Percentiles rank a stretch among this genome's conserved stretches.
Conservation (phyloP, 345 rosid species). For the Carallia pectinifolia region DNA sequence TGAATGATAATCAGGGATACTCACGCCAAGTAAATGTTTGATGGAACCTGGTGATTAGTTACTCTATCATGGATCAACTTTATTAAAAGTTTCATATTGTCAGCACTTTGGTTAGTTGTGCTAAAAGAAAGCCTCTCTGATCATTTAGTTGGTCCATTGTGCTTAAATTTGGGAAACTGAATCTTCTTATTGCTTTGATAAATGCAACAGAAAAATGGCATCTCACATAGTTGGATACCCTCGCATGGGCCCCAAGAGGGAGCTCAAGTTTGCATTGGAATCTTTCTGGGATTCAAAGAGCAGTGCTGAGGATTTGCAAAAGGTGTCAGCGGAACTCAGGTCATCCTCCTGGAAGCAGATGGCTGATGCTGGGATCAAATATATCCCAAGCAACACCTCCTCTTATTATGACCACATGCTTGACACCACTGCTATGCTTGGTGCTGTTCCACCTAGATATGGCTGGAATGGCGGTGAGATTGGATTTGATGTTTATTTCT, state of each 20-base stretch:
- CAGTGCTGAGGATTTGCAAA: slow-evolving; percentile 78
- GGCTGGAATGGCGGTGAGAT: slow-evolving; percentile 88
- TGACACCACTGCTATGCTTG: slow-evolving; percentile 91
- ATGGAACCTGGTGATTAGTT: no score
- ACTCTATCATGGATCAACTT: no score
- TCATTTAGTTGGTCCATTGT: no score
- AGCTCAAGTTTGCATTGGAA: slow-evolving; percentile 95
- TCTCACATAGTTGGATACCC: slow-evolving; percentile 99
- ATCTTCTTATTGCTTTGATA: slow-evolving; percentile 10
- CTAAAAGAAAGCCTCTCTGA: no score
- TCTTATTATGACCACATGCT: slow-evolving; percentile 88
- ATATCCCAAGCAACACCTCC: slow-evolving; percentile 95
- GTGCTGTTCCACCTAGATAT: slow-evolving; percentile 92
- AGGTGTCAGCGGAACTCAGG: slow-evolving; percentile 86
- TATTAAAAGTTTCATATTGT: no score
- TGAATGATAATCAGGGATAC: no score
- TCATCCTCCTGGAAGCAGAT: slow-evolving; percentile 92
- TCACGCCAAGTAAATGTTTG: no score
- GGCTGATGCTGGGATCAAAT: slow-evolving; percentile 79
- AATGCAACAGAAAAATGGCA: slow-evolving; percentile 57
- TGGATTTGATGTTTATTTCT: slow-evolving; percentile 76
- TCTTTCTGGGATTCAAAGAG: slow-evolving; percentile 98
- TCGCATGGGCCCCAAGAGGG: slow-evolving; percentile 99
- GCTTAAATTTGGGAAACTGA: slow-evolving; percentile 15
- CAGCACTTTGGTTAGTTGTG: no score